These are phyloP conservation scores for Cystofilobasidium ferigula DNA, from an alignment of 768 basidiomycete genomes.

Conservation along the genomic window DNA sequence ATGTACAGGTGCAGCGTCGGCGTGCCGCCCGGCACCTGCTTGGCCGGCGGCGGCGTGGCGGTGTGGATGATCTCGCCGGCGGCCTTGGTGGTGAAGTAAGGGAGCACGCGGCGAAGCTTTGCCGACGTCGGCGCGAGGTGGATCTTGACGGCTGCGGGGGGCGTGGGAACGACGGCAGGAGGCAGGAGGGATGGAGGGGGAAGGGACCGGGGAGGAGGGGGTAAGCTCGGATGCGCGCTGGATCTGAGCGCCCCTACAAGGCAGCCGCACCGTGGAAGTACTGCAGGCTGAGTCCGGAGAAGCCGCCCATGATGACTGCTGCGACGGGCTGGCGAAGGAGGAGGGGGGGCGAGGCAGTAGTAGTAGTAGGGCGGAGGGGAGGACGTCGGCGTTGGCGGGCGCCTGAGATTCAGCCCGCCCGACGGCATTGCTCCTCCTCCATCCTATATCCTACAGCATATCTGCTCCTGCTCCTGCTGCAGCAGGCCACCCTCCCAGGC, in stretches of 20 bases:
- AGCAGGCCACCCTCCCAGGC: no score
- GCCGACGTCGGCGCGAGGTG: not conserved
- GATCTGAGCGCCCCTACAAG: not conserved
- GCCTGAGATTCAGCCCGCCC: no score
- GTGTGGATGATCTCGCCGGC: conserved; percentile 5
- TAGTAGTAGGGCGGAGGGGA: no score
- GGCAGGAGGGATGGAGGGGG: not conserved
- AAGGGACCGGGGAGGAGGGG: not conserved
- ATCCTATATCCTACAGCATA: no score
- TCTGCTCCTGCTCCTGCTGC: no score
- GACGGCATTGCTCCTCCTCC: no score
- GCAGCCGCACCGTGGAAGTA: not conserved
- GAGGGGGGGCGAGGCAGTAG: not conserved
- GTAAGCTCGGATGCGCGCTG: no score
- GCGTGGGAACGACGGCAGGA: not conserved
- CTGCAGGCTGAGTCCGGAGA: not conserved
- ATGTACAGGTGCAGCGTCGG: conserved; percentile 1
- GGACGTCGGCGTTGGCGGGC: no score
- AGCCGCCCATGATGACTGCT: not conserved
- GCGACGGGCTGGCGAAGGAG: not conserved
- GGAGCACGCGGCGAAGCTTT: not conserved
- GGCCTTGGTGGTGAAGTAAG: not conserved
- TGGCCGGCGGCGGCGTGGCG: conserved; percentile 3
- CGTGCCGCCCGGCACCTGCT: conserved; percentile 1
- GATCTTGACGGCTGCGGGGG: not conserved